Conservation (phyloP, 192 early-diverging fungal genomes). For the Coemansia sp. region DNA sequence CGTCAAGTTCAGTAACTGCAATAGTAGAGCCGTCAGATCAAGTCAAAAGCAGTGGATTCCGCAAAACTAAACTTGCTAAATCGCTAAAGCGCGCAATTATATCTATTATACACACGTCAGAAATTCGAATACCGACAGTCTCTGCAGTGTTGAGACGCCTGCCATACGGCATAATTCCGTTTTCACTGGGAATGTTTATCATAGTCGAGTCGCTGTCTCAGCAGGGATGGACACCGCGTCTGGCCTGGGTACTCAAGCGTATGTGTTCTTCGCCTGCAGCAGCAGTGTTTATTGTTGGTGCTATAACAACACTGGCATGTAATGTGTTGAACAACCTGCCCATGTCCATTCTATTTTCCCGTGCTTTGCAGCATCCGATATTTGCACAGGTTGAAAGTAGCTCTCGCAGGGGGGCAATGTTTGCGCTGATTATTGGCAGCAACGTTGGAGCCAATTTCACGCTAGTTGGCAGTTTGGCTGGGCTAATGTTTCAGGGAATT, state of each 20-base stretch:
- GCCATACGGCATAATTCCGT: slow-evolving; percentile 77
- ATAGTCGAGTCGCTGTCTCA: slow-evolving; percentile 70
- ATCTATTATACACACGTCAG: background rate
- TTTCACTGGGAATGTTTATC: slow-evolving; percentile 85
- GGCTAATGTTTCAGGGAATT: slow-evolving; percentile 56
- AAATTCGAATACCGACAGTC: slow-evolving; percentile 55
- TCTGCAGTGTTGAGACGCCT: slow-evolving; percentile 58
- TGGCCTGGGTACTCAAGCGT: slow-evolving; percentile 59
- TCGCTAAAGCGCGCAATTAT: background rate
- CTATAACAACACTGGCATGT: slow-evolving; percentile 67
- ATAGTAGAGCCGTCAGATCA: too few relatives aligned
- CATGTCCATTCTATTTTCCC: slow-evolving; percentile 79
- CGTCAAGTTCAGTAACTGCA: too few relatives aligned
- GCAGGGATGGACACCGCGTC: slow-evolving; percentile 67
- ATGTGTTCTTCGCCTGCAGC: slow-evolving; percentile 57
- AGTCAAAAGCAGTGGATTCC: too few relatives aligned
- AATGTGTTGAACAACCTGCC: slow-evolving; percentile 83
- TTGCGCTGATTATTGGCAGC: slow-evolving; percentile 73
- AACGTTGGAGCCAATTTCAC: slow-evolving; percentile 84
- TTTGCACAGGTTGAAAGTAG: slow-evolving; percentile 47
- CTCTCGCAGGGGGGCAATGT: slow-evolving; percentile 60
- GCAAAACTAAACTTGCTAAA: too few relatives aligned
- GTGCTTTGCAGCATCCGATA: slow-evolving; percentile 65
- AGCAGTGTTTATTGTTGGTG: slow-evolving; percentile 63
- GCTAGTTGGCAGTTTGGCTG: slow-evolving; percentile 72